These are phyloP conservation scores for Ceriops zippeliana DNA, from an alignment of 345 rosid species.

Conservation along the genomic window DNA sequence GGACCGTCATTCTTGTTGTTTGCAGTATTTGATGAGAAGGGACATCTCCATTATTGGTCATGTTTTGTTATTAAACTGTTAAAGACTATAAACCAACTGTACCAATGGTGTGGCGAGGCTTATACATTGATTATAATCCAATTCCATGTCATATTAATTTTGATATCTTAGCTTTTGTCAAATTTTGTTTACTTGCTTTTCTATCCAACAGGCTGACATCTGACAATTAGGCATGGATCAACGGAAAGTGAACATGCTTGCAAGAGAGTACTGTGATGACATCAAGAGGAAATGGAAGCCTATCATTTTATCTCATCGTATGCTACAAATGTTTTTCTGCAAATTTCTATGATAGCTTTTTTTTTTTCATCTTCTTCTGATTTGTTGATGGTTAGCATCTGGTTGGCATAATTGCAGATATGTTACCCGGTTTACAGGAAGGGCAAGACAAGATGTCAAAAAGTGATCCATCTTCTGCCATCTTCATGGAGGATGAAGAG, in stretches of 20 bases:
- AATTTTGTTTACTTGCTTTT: neutral
- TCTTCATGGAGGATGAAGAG: conserved; percentile 95
- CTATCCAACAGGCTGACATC: conserved; percentile 69
- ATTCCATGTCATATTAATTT: neutral
- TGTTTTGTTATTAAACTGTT: too few relatives aligned
- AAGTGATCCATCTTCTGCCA: conserved; percentile 78
- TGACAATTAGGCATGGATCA: conserved; percentile 97
- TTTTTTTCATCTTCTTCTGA: neutral
- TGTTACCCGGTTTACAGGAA: conserved; percentile 90
- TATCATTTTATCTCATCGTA: conserved; percentile 86
- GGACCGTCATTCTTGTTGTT: too few relatives aligned
- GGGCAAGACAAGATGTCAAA: conserved; percentile 94
- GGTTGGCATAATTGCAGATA: conserved; percentile 46
- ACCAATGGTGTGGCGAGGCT: neutral
- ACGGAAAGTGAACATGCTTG: conserved; percentile 77
- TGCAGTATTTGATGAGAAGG: too few relatives aligned
- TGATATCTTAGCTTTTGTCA: neutral
- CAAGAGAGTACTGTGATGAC: conserved; percentile 88
- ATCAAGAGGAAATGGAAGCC: conserved; percentile 87
- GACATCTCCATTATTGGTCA: too few relatives aligned
- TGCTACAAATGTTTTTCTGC: conserved; percentile 9
- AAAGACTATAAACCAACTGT: too few relatives aligned
- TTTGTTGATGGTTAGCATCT: conserved; percentile 12
- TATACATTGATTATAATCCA: neutral
- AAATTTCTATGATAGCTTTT: conserved; percentile 1